Conservation (phyloP, 2,329 filamentous ascomycete genomes). For the Trichophyton verrucosum region DNA sequence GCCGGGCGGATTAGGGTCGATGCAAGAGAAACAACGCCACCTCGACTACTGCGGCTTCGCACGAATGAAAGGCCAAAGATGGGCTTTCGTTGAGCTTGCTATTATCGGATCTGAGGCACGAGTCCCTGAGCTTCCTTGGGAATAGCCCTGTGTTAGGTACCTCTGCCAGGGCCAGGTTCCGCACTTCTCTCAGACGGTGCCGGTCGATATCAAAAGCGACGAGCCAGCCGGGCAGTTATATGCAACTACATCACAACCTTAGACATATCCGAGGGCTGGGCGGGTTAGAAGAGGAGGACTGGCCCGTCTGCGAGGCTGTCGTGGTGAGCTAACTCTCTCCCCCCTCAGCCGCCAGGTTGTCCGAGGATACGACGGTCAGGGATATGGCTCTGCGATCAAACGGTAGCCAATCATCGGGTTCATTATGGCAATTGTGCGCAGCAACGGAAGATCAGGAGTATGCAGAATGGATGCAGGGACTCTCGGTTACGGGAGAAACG, state of each 20-base stretch:
- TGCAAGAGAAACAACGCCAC: background rate
- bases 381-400: background rate
- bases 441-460: background rate
- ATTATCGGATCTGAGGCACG: background rate
- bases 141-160: background rate
- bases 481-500: background rate
- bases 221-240: background rate
- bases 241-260: too few species aligned
- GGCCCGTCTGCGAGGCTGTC: background rate
- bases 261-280: background rate
- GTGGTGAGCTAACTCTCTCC: background rate
- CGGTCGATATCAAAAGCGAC: background rate
- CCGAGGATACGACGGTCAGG: background rate
- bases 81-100: background rate
- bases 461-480: background rate
- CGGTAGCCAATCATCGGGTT: background rate
- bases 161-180: background rate
- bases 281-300: background rate
- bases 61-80: background rate
- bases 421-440: too few species aligned
- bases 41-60: background rate
- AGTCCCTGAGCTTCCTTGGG: background rate
- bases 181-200: background rate
- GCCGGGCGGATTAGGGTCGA: background rate
- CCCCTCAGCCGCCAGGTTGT: background rate